Conservation (phyloP, 2,329 filamentous ascomycete genomes). For the Sclerotinia minor region DNA sequence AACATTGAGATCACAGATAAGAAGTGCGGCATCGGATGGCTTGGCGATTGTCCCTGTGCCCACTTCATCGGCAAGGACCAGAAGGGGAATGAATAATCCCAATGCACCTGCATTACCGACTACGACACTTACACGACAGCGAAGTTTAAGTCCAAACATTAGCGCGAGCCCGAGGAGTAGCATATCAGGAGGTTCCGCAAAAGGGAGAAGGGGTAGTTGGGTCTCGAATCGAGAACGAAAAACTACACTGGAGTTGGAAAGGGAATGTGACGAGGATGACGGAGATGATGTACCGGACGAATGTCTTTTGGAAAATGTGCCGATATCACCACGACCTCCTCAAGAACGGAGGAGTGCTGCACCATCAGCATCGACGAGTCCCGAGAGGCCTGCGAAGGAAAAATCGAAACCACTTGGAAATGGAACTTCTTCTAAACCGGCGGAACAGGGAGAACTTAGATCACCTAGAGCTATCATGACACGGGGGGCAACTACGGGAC, state of each 20-base stretch:
- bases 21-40: constrained; percentile 35
- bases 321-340: constrained; percentile 70
- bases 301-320: constrained; percentile 77
- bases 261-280: constrained; percentile 74
- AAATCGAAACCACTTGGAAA: constrained; percentile 50
- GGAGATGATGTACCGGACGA: constrained; percentile 78
- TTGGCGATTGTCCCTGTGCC: constrained; percentile 38
- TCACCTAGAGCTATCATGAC: constrained; percentile 47
- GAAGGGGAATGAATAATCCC: constrained; percentile 35
- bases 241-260: constrained; percentile 68
- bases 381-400: constrained; percentile 39
- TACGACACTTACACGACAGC: constrained; percentile 35
- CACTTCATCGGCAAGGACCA: constrained; percentile 27
- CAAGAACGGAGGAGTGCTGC: constrained; percentile 57
- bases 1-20: constrained; percentile 36
- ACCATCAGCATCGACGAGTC: constrained; percentile 47
- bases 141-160: constrained; percentile 39
- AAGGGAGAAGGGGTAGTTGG: constrained; percentile 56
- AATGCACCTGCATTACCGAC: constrained; percentile 32
- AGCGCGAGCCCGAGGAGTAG: constrained; percentile 30
- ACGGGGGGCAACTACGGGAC: constrained; percentile 47
- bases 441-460: constrained; percentile 57
- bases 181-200: constrained; percentile 32
- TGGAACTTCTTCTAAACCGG: constrained; percentile 60
- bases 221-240: constrained; percentile 66